Conservation (phyloP, 306 rosid species). For the Myrica gale region DNA sequence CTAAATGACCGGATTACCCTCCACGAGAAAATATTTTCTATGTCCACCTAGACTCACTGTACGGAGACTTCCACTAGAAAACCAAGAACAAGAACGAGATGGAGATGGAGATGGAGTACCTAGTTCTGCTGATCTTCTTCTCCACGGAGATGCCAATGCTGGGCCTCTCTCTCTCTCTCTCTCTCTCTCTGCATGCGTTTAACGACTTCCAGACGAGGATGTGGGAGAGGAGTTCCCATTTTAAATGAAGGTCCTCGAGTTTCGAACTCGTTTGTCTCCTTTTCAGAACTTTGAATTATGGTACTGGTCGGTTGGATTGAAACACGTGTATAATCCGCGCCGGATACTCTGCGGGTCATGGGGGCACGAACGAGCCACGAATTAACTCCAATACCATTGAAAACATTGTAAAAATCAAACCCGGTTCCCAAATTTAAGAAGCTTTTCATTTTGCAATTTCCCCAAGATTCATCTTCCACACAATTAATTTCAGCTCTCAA, state of each 20-base stretch:
- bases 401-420: no score
- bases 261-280: slow-evolving; percentile 28
- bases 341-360: background rate
- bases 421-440: no score
- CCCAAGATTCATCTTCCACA: no score
- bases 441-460: no score
- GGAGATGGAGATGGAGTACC: no score
- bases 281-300: background rate
- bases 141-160: no score
- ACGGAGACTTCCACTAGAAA: no score
- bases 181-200: slow-evolving; percentile 5
- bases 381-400: background rate
- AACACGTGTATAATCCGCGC: slow-evolving; percentile 16
- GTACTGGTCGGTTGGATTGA: background rate
- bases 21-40: no score
- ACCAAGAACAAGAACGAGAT: no score
- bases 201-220: slow-evolving; percentile 1
- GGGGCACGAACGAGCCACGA: background rate
- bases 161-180: background rate
- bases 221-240: background rate
- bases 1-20: background rate
- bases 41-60: no score
- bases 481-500: no score
- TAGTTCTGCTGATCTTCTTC: no score
- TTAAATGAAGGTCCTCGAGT: slow-evolving; percentile 12